Evolutionary conservation across 2,329 filamentous ascomycete species (phyloP), one percentile per base, ranked within the genome.

Genomic region (Remersonia thermophila): DNA sequence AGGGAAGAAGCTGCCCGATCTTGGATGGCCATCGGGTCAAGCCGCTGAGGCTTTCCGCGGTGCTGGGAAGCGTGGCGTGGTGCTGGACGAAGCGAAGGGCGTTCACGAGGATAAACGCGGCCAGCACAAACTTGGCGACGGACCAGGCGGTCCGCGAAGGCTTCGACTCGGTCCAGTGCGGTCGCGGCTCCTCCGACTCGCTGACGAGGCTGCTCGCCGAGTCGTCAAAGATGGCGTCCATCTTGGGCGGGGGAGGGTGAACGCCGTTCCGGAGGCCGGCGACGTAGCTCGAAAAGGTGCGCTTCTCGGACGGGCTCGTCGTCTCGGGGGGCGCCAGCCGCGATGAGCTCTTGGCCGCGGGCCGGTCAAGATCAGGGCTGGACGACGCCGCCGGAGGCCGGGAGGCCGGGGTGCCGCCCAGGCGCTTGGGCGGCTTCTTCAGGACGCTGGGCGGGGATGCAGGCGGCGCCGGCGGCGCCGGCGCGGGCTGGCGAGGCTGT

Each of bases 1-100:
- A 40, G 6, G 54, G 53, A 9, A 52, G 36, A 27, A 53, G 48
- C 35, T 55, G 52, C 6, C 48, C 50, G 4, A 53, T 13, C 23
- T 54, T 56, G 30, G 40, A 44, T 14, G 39, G 34, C 31, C 48
- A 37, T 27, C 50, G 42, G 4, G 40, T 35, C 35, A 44, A 43
- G n/a, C 45, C 47, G 28, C 52, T 48, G 52, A 53, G 55, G 26
- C 17, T 20, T 9, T 23, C 20, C 9, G 20, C 5, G 5, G 20
- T 23, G 5, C 9, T 9, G 9, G 9, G 5, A 9, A 6, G 9
- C 5, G 20, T 5, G 20, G 20, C 20, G 5, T 9, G 20, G 10
- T 7, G 30, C 17, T 43, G 30, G 13, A 12, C 15, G 8, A 43
- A 23, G 8, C 36, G 38, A 7, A 41, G 31, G 2, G 33, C 1